Conservation (phyloP, 441 rosid species). For the Pelargonium cotyledonis region DNA sequence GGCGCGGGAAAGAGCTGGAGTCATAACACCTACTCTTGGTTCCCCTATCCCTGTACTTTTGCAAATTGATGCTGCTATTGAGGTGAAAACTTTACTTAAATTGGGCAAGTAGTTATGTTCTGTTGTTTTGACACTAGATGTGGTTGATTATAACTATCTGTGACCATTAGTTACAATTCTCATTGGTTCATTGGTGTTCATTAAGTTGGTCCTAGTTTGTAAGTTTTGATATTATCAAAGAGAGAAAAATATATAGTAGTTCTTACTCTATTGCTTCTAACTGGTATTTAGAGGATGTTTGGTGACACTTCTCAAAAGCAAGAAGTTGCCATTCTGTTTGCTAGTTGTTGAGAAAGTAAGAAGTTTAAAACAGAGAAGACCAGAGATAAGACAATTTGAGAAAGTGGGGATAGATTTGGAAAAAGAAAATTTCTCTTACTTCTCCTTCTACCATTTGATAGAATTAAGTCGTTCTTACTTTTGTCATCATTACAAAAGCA, state of each 20-base stretch:
- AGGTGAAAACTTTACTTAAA: slow-evolving; percentile 44
- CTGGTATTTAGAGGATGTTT: no score
- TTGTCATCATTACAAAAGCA: no score
- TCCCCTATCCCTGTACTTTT: slow-evolving; percentile 75
- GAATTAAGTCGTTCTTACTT: no score
- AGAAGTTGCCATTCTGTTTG: no score
- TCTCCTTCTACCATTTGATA: no score
- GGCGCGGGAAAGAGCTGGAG: slow-evolving; percentile 92
- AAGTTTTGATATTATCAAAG: neutral
- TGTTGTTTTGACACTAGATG: slow-evolving; percentile 3
- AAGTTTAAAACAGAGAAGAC: no score
- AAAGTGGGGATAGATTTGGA: no score
- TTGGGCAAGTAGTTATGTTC: slow-evolving; percentile 8
- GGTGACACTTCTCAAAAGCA: no score
- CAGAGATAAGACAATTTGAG: no score
- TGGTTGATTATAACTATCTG: slow-evolving; percentile 3
- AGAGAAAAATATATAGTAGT: neutral
- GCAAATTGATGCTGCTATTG: slow-evolving; percentile 71
- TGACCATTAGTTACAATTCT: neutral
- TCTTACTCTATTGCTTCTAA: neutral
- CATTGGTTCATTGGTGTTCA: neutral
- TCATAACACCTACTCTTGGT: slow-evolving; percentile 74
- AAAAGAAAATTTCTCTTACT: no score
- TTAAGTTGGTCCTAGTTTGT: neutral
- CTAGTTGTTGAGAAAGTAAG: no score